phyloP scores from a whole-genome alignment of 2,329 filamentous ascomycete genomes.

The Epichloe gansuensis region DNA sequence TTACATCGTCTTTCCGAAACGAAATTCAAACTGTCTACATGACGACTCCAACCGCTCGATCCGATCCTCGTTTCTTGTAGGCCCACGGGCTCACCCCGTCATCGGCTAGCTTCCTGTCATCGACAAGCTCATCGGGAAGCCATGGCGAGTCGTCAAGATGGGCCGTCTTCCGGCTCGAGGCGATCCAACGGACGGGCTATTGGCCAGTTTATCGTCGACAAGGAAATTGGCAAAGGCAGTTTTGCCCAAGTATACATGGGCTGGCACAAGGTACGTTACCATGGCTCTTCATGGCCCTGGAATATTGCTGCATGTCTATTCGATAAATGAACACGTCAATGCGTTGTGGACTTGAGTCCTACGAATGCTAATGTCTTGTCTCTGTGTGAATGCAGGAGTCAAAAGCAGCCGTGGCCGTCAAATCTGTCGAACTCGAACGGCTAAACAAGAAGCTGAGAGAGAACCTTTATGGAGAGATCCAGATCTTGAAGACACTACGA shows the following conservation, averaged over 20 bases:
- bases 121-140: constrained; percentile 22
- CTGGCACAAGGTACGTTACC: constrained; percentile 55
- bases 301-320: not conserved
- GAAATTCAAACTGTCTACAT: constrained; percentile 23
- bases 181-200: constrained; percentile 30
- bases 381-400: constrained; percentile 44
- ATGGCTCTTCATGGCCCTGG: not conserved
- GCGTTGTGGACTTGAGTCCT: not conserved
- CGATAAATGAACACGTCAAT: too few species aligned
- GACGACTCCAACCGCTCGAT: constrained; percentile 22
- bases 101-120: constrained; percentile 21
- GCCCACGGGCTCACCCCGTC: constrained; percentile 23
- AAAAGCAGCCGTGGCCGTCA: constrained; percentile 81
- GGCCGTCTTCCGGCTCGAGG: constrained; percentile 23
- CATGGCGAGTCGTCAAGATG: constrained; percentile 29
- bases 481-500: constrained; percentile 84
- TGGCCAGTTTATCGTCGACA: constrained; percentile 70
- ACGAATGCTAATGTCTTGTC: not conserved
- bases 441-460: constrained; percentile 94
- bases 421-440: constrained; percentile 83
- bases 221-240: constrained; percentile 93
- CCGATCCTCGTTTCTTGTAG: constrained; percentile 24
- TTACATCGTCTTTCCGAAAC: constrained; percentile 6
- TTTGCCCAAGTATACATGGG: constrained; percentile 93
- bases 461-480: constrained; percentile 89